These are phyloP conservation scores for Neurospora sp. DNA, from an alignment of 495 filamentous ascomycete species.

Conservation along the genomic window DNA sequence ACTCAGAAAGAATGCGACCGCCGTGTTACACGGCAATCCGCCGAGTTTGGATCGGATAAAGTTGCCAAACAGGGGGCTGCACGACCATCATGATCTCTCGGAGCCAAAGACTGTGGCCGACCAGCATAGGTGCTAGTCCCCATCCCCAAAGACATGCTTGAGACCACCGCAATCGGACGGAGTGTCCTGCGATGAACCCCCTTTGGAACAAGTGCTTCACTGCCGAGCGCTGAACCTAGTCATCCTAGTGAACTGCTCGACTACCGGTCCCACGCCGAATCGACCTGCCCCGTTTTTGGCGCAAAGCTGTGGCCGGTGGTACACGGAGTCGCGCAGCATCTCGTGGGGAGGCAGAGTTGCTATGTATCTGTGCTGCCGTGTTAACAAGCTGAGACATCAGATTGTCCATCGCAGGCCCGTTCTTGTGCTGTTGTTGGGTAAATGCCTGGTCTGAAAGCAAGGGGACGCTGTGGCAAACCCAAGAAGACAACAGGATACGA, in stretches of 20 bases:
- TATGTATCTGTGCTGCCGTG: background rate
- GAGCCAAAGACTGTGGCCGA: background rate
- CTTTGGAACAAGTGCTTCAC: background rate
- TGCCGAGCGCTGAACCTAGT: background rate
- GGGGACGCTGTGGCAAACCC: background rate
- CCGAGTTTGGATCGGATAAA: background rate
- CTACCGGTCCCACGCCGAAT: background rate
- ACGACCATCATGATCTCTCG: background rate
- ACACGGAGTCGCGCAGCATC: background rate
- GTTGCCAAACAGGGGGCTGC: background rate
- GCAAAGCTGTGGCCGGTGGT: background rate
- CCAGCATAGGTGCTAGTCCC: background rate
- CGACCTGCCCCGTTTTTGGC: background rate
- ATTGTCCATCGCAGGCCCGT: background rate
- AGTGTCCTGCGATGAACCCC: background rate
- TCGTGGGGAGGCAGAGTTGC: background rate
- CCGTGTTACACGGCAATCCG: background rate
- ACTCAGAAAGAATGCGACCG: background rate
- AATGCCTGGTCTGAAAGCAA: background rate
- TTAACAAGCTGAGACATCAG: background rate
- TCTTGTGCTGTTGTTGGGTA: background rate
- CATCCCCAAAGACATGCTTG: conserved; percentile 3
- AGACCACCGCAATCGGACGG: conserved; percentile 10
- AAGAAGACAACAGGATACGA: background rate
- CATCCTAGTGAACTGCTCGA: background rate